Base-by-base conservation (phyloP, 495 filamentous ascomycete genomes). In the Daldinia grandis region DNA sequence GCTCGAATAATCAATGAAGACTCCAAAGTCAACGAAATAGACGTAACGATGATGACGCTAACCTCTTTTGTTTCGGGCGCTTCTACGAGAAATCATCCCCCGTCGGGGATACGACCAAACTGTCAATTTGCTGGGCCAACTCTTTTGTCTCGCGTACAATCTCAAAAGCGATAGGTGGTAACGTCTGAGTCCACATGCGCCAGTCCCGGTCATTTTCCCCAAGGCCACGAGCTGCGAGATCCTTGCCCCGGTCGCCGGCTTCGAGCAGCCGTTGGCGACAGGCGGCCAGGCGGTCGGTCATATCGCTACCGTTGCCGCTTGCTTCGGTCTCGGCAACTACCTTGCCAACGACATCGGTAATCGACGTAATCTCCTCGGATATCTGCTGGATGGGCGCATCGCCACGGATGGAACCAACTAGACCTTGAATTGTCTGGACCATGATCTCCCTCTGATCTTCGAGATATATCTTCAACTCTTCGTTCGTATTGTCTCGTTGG, bases 101-200 rank as follows among this genome's bases (percentile, higher is more conserved):
- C 21, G 70, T 78, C 28, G 78, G 75, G 19, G 72, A 76, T 62
- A 79, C 72, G 42, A 76, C 75, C 31, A 84, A 56, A 59, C 75
- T 76, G 57, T 85, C 81, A 8, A 84, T 78, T 6, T 76, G 76
- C 54, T 82, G 76, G 9, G 86, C 88, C 56, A 93, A 81, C 74
- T 93, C 91, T 75, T 93, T 96, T 63, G 91, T 93, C 78, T 92
- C 90, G 42, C 91, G 84, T 2, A 92, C 93, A 74, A 95, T 90
- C 81, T 93, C 92, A 78, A 97, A 97, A 17, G 93, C 93, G 68
- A 96, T 88, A 8, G 93, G 93, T 17, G 93, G 91, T 49, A 94
- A 81, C 51, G 85, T 90, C 75, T 89, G 89, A 53, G 86, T 90
- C 81, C 89, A 89, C 73, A 86, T 88, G 50, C 86, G 88, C 81